Conservation (phyloP, 192 early-diverging fungal genomes). For the Spinellus fusiger region DNA sequence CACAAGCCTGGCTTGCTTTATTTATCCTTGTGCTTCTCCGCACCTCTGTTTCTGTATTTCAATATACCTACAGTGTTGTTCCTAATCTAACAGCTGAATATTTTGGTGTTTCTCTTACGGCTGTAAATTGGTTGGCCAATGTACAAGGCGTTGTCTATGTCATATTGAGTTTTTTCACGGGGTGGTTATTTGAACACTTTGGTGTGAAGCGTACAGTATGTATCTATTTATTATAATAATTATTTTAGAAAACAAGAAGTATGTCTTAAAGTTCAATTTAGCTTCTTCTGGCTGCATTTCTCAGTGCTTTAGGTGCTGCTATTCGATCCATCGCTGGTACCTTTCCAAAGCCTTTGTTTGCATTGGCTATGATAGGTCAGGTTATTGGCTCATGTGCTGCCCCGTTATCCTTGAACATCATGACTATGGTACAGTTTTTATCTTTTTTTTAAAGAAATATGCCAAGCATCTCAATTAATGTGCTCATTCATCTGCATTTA, state of each 20-base stretch:
- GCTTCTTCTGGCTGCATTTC: constrained; percentile 22
- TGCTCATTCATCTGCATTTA: background rate
- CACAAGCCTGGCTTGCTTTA: constrained; percentile 29
- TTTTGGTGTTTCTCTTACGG: constrained; percentile 21
- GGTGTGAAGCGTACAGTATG: constrained; percentile 32
- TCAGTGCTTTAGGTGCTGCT: constrained; percentile 17
- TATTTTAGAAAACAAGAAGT: background rate
- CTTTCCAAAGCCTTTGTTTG: constrained; percentile 17
- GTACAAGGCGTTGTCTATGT: constrained; percentile 31
- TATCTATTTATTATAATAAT: background rate
- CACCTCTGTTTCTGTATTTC: constrained; percentile 21
- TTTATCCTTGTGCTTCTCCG: constrained; percentile 23
- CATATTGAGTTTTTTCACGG: constrained; percentile 27
- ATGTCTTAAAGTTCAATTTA: background rate
- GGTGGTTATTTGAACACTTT: constrained; percentile 27
- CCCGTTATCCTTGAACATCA: constrained; percentile 30
- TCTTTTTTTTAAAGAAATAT: background rate
- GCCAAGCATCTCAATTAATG: background rate
- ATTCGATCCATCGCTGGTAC: constrained; percentile 21
- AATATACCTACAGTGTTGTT: constrained; percentile 27
- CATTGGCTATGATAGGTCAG: constrained; percentile 26
- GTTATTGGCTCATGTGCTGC: constrained; percentile 21
- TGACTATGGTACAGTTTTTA: constrained; percentile 18
- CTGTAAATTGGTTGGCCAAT: constrained; percentile 33
- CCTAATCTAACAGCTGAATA: constrained; percentile 17